Evolutionary conservation across 2,329 filamentous ascomycete species (phyloP).

Genomic region (Xylaria sp.): DNA sequence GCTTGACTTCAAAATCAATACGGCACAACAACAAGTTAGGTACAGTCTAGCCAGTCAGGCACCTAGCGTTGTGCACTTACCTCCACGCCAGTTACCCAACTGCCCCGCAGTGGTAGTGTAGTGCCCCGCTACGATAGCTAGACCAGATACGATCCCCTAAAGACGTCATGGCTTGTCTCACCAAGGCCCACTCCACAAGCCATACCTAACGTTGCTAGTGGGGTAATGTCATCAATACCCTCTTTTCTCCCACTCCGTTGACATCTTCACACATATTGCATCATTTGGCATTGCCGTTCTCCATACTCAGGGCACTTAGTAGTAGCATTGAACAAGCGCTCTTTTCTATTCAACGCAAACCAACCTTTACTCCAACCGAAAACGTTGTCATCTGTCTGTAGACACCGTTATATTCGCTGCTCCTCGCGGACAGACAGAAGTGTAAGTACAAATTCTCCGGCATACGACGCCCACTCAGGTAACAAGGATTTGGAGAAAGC

Average conservation of each 20-base stretch:
- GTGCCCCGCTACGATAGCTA: background rate
- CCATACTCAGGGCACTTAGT: background rate
- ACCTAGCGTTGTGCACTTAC: no score
- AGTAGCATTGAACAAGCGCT: background rate
- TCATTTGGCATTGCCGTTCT: background rate
- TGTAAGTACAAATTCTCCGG: background rate
- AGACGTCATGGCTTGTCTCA: constrained; percentile 18
- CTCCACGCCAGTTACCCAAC: background rate
- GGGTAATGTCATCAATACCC: background rate
- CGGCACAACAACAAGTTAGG: no score
- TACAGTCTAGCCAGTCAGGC: no score
- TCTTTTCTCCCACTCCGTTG: background rate
- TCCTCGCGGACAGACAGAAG: background rate
- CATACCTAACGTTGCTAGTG: background rate
- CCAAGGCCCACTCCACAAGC: background rate
- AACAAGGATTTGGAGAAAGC: background rate
- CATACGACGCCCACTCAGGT: background rate
- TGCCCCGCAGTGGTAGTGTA: background rate
- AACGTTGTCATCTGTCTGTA: background rate
- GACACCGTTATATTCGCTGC: background rate
- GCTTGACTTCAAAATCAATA: no score
- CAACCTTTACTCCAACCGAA: background rate
- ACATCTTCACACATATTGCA: constrained; percentile 7
- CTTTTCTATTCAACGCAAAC: background rate
- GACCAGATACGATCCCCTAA: background rate